Evolutionary conservation across 2,329 filamentous ascomycete genomes (phyloP), one percentile per base, ranked within the genome.

Genomic region (Verticillium dahliae): DNA sequence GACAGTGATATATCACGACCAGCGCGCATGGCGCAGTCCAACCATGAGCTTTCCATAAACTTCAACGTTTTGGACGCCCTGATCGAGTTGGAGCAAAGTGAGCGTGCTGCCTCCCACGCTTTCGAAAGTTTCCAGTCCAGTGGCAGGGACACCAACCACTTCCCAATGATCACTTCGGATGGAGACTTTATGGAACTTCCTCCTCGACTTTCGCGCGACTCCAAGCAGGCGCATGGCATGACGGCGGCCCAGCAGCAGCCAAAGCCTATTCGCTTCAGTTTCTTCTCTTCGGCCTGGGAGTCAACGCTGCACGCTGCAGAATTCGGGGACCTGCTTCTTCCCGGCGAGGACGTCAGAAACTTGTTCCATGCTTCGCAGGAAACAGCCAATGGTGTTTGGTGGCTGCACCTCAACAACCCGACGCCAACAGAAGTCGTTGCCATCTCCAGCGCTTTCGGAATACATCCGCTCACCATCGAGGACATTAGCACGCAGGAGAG

Each of bases 401-500:
- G 95, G 95, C 82, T 99, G 58, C 96, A 99, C 70, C 89, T 97
- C 73, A 90, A 94, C 72, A 92, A 91, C 67, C 92, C 94, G 1
- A 93, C 89, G 1, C 90, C 93, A 70, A 92, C 94, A 62, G 95
- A 98, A 73, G 87, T 97, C 22, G 87, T 88, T 54, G 89, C 89
- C 34, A 89, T 99, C 65, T 96, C 92, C 79, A 92, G 93, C 70
- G 93, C 95, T 4, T 99, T 99, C 75, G 92, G 92, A 14, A 90
- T 99, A 60, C 95, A 99, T 76, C 94, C 94, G 38, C 80, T 99
- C 74, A 99, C 95, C 0, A 91, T 94, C 41, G 95, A 99, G 75
- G 95, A 99, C 79, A 97, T 99, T 67, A 89, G 89, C 63, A 96
- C 91, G 0, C 92, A 97, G 72, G 95, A 99, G 77, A 90, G 93